Conservation (phyloP, 495 filamentous ascomycete species). For the Lentithecium fluviatile region DNA sequence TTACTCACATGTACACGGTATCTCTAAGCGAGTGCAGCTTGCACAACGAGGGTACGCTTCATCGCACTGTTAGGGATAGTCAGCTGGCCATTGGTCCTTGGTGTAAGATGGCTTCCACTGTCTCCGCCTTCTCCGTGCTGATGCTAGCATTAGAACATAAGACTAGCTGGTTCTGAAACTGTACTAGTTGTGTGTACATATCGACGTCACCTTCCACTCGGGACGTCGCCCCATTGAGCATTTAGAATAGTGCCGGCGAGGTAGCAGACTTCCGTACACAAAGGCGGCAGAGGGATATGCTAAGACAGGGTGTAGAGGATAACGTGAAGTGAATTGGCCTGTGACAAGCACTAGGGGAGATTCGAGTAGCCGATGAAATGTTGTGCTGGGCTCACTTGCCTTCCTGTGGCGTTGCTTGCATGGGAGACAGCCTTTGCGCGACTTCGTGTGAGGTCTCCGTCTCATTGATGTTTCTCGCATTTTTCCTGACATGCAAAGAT, state of each 20-base stretch:
- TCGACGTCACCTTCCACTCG: too few species aligned
- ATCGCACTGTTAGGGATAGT: conserved; percentile 8
- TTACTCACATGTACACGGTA: conserved; percentile 4
- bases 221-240: too few species aligned
- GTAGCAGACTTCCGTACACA: too few species aligned
- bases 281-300: too few species aligned
- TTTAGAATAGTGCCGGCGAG: too few species aligned
- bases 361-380: background rate
- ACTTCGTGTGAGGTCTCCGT: conserved; percentile 27
- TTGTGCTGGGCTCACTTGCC: conserved; percentile 2
- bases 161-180: too few species aligned
- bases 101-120: background rate
- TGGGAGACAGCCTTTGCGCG: conserved; percentile 16
- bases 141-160: background rate
- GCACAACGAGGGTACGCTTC: conserved; percentile 10
- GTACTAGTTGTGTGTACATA: too few species aligned
- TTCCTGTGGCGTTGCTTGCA: conserved; percentile 23
- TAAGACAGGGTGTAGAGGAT: too few species aligned
- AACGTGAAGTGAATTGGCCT: background rate
- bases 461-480: too few species aligned
- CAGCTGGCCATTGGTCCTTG: background rate
- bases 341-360: background rate
- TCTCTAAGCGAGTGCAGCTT: conserved; percentile 5
- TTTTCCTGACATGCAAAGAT: too few species aligned
- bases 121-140: background rate